Conservation (phyloP, 2,329 filamentous ascomycete genomes). For the Alternaria metachromatica region DNA sequence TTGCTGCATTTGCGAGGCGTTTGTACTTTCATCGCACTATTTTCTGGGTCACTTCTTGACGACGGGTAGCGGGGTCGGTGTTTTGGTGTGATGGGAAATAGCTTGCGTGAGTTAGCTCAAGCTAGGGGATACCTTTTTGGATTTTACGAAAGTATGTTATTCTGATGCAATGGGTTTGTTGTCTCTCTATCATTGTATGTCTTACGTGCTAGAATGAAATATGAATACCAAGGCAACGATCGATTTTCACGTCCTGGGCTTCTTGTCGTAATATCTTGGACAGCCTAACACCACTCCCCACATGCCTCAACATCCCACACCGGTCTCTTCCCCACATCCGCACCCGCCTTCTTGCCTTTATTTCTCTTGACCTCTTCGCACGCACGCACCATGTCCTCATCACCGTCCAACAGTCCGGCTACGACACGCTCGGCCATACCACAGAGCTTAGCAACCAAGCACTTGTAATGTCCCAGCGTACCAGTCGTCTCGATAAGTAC, state of each 20-base stretch:
- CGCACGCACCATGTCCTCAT: background rate
- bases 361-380: background rate
- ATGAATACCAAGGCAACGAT: background rate
- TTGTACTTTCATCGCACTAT: constrained; percentile 9
- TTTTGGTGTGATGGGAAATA: constrained; percentile 24
- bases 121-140: constrained; percentile 24
- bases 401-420: background rate
- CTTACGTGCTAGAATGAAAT: background rate
- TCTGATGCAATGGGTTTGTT: background rate
- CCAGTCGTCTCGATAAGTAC: background rate
- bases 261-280: background rate
- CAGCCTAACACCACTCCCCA: background rate
- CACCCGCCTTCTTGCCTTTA: background rate
- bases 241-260: background rate
- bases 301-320: constrained; percentile 1
- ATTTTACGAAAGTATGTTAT: constrained; percentile 4
- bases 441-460: background rate
- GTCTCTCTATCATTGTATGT: background rate
- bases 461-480: background rate
- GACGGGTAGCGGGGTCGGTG: constrained; percentile 16
- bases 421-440: background rate
- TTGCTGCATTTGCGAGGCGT: constrained; percentile 19
- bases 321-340: background rate
- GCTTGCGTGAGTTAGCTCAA: background rate
- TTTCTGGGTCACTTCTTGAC: constrained; percentile 1